Evolutionary conservation across 257 asterid genomes (phyloP).

Genomic region (Phtheirospermum japonicum): DNA sequence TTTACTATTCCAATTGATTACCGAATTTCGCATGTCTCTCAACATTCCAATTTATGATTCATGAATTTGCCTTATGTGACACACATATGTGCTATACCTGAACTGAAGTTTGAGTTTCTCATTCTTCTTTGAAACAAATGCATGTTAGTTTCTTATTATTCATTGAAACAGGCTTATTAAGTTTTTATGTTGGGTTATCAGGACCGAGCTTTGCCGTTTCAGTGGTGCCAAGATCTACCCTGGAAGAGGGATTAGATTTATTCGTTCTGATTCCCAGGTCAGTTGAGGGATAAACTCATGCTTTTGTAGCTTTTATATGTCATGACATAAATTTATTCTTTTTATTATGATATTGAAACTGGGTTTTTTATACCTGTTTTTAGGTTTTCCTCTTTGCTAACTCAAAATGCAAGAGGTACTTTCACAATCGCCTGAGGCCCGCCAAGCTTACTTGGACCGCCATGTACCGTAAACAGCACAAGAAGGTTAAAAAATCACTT

Average conservation of each 20-base stretch:
- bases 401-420: constrained; percentile 89
- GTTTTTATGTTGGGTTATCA: constrained; percentile 33
- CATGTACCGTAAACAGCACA: constrained; percentile 77
- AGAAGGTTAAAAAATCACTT: constrained; percentile 46
- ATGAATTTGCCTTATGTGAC: too few relatives aligned
- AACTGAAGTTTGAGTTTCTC: neutral
- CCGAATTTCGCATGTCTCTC: too few relatives aligned
- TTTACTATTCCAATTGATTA: too few relatives aligned
- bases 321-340: neutral
- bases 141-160: too few relatives aligned
- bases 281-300: neutral
- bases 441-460: constrained; percentile 91
- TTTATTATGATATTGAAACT: neutral
- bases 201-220: constrained; percentile 83
- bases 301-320: neutral
- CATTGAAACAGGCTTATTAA: too few relatives aligned
- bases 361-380: neutral
- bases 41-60: too few relatives aligned
- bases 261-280: constrained; percentile 78
- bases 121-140: too few relatives aligned
- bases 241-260: constrained; percentile 73
- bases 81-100: too few relatives aligned
- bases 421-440: constrained; percentile 85
- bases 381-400: constrained; percentile 79
- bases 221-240: constrained; percentile 86